These are phyloP conservation scores for Salix viminalis DNA, from an alignment of 345 rosid genomes.

Conservation along the genomic window DNA sequence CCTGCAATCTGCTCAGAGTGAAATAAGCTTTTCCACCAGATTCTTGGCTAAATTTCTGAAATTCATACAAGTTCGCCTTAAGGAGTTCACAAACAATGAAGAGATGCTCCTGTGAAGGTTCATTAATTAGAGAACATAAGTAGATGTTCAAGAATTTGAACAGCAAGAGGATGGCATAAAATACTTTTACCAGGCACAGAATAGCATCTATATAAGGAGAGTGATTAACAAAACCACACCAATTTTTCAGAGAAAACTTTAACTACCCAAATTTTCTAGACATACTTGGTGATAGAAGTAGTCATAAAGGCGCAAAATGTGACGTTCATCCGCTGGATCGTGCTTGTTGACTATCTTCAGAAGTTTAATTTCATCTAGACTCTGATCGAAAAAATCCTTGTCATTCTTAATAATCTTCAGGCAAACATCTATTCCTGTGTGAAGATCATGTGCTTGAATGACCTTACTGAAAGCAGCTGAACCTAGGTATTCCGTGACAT, in stretches of 20 bases:
- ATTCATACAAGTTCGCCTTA: constrained; percentile 78
- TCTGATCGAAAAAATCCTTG: constrained; percentile 95
- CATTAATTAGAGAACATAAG: constrained; percentile 6
- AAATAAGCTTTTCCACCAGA: constrained; percentile 79
- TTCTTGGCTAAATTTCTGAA: constrained; percentile 82
- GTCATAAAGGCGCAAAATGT: constrained; percentile 85
- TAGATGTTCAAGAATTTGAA: neutral
- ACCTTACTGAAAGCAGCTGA: constrained; percentile 97
- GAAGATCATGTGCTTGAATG: constrained; percentile 84
- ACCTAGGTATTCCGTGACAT: constrained; percentile 80
- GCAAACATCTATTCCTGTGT: constrained; percentile 68
- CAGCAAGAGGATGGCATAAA: neutral
- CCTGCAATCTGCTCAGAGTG: constrained; percentile 72
- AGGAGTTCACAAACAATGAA: constrained; percentile 95
- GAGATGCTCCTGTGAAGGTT: constrained; percentile 69
- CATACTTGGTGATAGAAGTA: constrained; percentile 90
- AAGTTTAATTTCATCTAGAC: constrained; percentile 95
- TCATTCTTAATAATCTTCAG: constrained; percentile 96
- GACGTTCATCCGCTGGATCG: constrained; percentile 79
- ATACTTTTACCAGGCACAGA: neutral
- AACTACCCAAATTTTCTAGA: neutral
- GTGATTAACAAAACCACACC: neutral
- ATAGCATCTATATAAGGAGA: neutral
- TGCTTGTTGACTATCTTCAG: constrained; percentile 79
- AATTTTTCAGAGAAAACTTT: neutral